Evolutionary conservation across 257 asterid genomes (phyloP), one percentile per base, ranked within the genome.

Genomic region (Nemophila menziesii): DNA sequence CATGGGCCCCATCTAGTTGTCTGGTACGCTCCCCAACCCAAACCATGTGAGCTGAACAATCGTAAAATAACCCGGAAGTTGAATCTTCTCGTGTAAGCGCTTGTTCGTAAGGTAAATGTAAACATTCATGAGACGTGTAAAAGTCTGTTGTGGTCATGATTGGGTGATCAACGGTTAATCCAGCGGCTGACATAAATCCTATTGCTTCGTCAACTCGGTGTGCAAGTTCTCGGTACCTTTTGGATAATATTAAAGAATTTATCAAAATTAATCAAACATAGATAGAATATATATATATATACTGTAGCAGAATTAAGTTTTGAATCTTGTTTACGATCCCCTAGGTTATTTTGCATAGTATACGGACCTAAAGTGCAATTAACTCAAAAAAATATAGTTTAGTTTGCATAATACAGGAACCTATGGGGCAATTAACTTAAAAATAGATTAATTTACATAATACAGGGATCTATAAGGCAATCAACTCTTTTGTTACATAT

Each of bases 1-100:
- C 81, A 49, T 77, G 93, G 34, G 84, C 84, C 11, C 82, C 89
- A 49, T 77, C 89, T 29, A 77, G 51, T 62, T 80, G 93, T 58
- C 93, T 64, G 0, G 93, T 80, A 18, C 93, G 78, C 23, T 80
- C 93, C 44, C 89, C 93, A 27, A 80, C 89, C 93, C 93, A 80
- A 51, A 80, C 42, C 93, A 80, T 74, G 69, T 80, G 93, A 16
- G 89, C 82, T 3, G 93, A 80, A 60, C 87, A 77, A 67, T 77
- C 93, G 22, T 80, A 80, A 48, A 47, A 80, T 29, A 77, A 67
- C 46, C 89, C 93, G 33, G 93, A 68, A 18, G 89, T 80, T 7
- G 93, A 80, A 58, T 80, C 93, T 69, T 71, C 74, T 61, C 89
- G 61, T 0, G 93, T 80, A 13, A 80, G 81, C 24, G 93, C 82